Base-by-base conservation (phyloP, 306 rosid species). In the Begonia fuchsioides region DNA sequence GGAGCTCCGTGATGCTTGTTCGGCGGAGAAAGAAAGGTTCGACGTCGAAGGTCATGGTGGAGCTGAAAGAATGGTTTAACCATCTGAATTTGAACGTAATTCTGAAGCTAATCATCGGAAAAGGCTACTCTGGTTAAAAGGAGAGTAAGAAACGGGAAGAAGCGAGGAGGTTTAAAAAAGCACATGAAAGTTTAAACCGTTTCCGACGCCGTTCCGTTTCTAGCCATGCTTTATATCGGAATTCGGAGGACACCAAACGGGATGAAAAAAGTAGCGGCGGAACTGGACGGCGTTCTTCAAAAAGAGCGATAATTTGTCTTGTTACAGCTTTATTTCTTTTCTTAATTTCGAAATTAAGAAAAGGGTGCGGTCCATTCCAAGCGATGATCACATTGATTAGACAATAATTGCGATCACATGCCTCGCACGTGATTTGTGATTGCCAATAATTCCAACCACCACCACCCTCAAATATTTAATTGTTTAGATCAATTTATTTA, bases 11-110 rank as follows among this genome's bases (percentile, higher is more conserved):
- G 43, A 39, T 12, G 17, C 16, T 0, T 69, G 80, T 75, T 14
- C 35, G 9, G 20, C 20, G 62, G 32, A 39, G 49, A 15, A 48
- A 47, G 35, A 38, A 66, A 65, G 69, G 7, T 8, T 26, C 35
- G 35, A 44, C 72, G n/a, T 59, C 63, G 10, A 68, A 62, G 32
- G 74, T 70, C 52, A 55, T 45, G 32, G 57, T 53, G 57, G 57
- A 53, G 11, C 9, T 53, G 57, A 53, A 53, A 35, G 2, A 12
- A 6, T 53, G 48, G 48, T 38, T 53, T 1, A 35, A 2, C 9
- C 32, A 40, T 15, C 1, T 53, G 18, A 53, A 32, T 1, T 15
- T 53, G 3, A 17, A 53, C 35, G 3, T 7, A 2, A 54, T 43
- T 1, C 19, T n/a, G 3, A 18, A 10, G 13, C 18, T 54, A 8